Base-by-base conservation (phyloP, 116 monocot species). In the Iris pallida region DNA sequence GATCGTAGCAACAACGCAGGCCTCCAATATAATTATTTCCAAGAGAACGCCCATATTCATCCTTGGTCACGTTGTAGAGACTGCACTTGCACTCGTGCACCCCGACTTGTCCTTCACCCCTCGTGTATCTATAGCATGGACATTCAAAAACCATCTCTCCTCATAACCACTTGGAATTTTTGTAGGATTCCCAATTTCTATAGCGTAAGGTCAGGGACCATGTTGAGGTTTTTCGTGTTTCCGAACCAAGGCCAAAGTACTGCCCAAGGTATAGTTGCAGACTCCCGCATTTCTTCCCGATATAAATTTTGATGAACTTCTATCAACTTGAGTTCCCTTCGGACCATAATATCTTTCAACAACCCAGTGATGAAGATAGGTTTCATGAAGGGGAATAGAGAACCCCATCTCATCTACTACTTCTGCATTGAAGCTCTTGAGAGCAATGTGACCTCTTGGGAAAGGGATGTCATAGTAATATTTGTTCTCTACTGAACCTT, bases 41-140 rank as follows among this genome's bases (percentile, higher is more conserved):
- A 47, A 85, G 15, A 45, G 72, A 53, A 15, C 59, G 45, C 2
- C 86, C 84, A 16, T 30, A 62, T 55, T 73, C 78, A 69, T 89
- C 85, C 8, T 16, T 6, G 8, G 85, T 90, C 17, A 90, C 81
- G 54, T 90, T 90, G 70, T 90, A 95, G 12, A 95, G 82, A 20
- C 55, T 76, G 44, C 94, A 95, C 61, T 58, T 81, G 75, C 94
- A 95, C 47, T 95, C 94, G 0, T 90, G 80, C 94, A 95, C 5
- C 91, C 94, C 19, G 71, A 6, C 11, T 77, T 57, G 63, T 90
- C 90, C 30, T 75, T 78, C 45, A 79, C 88, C 6, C 79, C 88
- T 47, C 94, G 54, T 3, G 90, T 95, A 63, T 95, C 94, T 1
- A 95, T 95, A 8, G 88, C 88, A 65, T 95, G 94, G 7, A 95